A percentile compares a stretch with the other conserved stretches of the same genome.
Conservation (phyloP, 2,329 filamentous ascomycete species). For the Aspergillus sp. region DNA sequence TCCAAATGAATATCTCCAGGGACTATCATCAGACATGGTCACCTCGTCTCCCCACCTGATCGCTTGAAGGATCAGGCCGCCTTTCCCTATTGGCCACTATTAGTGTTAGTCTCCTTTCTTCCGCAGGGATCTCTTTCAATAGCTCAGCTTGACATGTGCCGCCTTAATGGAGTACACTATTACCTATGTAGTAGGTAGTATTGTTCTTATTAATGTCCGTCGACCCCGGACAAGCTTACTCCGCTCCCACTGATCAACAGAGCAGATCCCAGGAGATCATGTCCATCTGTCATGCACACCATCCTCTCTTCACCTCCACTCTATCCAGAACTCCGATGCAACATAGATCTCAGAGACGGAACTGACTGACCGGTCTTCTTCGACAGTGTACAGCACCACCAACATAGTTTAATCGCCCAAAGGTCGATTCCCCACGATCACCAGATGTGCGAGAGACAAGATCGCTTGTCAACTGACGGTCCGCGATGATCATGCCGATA, state of each 20-base stretch:
- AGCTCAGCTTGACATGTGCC: too few relatives aligned
- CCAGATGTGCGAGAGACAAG: neutral
- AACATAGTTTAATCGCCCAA: neutral
- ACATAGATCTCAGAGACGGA: too few relatives aligned
- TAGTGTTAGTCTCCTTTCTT: neutral
- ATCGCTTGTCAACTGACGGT: neutral
- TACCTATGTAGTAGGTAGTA: neutral
- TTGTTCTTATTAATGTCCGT: neutral
- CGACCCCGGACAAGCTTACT: too few relatives aligned
- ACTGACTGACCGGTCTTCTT: neutral
- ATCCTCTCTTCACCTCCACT: neutral
- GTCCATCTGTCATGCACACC: too few relatives aligned
- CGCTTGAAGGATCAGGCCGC: neutral
- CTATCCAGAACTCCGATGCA: too few relatives aligned
- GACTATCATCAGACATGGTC: constrained; percentile 1
- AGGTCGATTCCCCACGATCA: neutral
- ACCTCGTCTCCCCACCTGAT: neutral
- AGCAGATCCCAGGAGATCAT: too few relatives aligned
- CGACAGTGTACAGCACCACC: neutral
- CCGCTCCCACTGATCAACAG: too few relatives aligned
- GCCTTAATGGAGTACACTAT: too few relatives aligned
- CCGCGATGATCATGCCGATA: neutral
- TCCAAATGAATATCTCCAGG: neutral
- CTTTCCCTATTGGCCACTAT: neutral
- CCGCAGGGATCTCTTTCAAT: neutral